These are phyloP conservation scores for Globisporangium uncinulatum DNA, from an alignment of 352 stramenopile species.

Conservation along the genomic window DNA sequence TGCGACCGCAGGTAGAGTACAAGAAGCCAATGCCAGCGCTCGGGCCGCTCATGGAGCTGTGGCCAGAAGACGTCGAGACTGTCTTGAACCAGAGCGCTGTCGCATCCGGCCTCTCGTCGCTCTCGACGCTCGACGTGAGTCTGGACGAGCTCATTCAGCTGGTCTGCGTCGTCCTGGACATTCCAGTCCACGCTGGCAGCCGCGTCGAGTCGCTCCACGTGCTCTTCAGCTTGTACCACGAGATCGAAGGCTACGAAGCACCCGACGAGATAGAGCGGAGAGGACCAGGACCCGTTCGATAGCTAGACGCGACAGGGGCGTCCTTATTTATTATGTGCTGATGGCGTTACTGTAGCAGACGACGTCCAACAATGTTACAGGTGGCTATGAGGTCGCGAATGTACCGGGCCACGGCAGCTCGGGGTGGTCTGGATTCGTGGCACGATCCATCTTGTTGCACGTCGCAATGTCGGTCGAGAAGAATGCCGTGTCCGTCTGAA, in stretches of 20 bases:
- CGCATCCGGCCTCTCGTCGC: constrained; percentile 8
- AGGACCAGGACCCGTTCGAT: constrained; percentile 13
- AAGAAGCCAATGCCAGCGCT: constrained; percentile 87
- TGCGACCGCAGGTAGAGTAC: constrained; percentile 55
- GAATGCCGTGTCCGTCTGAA: constrained; percentile 58
- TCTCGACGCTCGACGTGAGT: constrained; percentile 73
- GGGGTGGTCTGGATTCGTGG: constrained; percentile 57
- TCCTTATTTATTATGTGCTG: constrained; percentile 8
- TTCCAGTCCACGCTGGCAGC: constrained; percentile 83
- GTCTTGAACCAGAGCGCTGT: constrained; percentile 28
- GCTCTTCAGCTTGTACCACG: constrained; percentile 88
- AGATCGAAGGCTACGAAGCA: constrained; percentile 65
- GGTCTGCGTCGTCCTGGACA: constrained; percentile 89
- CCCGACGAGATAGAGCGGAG: constrained; percentile 20
- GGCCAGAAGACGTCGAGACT: constrained; percentile 83
- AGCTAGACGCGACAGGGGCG: background rate
- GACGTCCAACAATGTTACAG: background rate
- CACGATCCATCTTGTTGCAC: constrained; percentile 77
- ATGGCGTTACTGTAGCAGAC: background rate
- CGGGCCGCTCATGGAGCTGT: constrained; percentile 87
- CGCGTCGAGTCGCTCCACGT: constrained; percentile 88
- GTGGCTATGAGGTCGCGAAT: constrained; percentile 44
- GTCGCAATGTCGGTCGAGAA: constrained; percentile 64
- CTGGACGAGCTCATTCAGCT: constrained; percentile 82
- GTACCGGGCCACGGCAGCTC: constrained; percentile 64